A percentile compares a stretch with the other conserved stretches of the same genome.
Evolutionary conservation across 2,329 filamentous ascomycete genomes (phyloP).

Genomic region (Botryotinia globosa): DNA sequence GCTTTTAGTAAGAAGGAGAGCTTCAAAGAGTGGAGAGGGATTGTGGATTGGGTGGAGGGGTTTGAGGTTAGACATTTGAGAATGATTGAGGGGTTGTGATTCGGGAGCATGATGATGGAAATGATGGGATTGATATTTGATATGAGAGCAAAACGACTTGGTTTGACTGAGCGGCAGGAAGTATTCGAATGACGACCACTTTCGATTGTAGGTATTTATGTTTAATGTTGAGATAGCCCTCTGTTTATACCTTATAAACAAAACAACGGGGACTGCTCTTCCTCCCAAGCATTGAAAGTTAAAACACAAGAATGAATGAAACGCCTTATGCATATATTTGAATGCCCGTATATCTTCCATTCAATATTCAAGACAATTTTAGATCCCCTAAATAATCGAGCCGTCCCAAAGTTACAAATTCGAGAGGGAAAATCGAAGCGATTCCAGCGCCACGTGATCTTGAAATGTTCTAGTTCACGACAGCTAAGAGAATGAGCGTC

Average conservation of each 20-base stretch:
- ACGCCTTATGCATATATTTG: background rate
- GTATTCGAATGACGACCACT: background rate
- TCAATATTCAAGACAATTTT: background rate
- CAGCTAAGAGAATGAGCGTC: background rate
- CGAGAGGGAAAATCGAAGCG: background rate
- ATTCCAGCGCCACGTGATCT: background rate
- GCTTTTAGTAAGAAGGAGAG: slow-evolving; percentile 23
- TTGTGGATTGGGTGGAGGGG: slow-evolving; percentile 23
- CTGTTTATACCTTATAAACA: background rate
- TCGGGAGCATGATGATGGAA: too few relatives aligned
- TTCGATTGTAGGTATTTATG: background rate
- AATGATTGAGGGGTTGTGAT: slow-evolving; percentile 15
- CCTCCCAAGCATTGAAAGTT: background rate
- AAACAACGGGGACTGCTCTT: background rate
- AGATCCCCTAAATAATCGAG: background rate
- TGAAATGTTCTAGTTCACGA: background rate
- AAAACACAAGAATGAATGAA: background rate
- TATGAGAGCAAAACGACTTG: background rate
- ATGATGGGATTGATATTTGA: background rate
- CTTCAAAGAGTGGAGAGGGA: slow-evolving; percentile 22
- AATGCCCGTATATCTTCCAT: background rate
- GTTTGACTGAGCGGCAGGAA: background rate
- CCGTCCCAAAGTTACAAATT: background rate
- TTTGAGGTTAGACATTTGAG: slow-evolving; percentile 27
- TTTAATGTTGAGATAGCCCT: background rate